Percentiles rank a stretch among this genome's conserved stretches.
These are phyloP conservation scores for Thermothielavioides terrestris DNA, from an alignment of 495 filamentous ascomycete genomes.

Conservation along the genomic window DNA sequence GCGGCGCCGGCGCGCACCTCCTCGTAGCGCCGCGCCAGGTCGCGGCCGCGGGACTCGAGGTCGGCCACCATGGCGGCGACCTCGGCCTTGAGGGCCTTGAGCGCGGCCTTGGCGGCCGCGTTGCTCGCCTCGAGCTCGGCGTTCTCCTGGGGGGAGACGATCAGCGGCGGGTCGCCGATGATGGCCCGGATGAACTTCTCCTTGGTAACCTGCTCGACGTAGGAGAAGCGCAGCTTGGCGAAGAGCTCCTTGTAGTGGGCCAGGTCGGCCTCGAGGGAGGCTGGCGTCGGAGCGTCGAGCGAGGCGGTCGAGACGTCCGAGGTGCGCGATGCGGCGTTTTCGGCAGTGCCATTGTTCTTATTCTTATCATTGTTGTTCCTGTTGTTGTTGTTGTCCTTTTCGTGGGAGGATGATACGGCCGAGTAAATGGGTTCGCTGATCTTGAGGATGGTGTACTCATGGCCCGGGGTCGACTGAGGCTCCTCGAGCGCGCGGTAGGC, in stretches of 20 bases:
- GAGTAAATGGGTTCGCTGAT: slow-evolving; percentile 64
- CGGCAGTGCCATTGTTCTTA: slow-evolving; percentile 29
- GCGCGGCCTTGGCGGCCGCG: slow-evolving; percentile 58
- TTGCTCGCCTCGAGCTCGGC: slow-evolving; percentile 66
- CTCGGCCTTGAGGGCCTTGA: slow-evolving; percentile 71
- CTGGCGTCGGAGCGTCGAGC: slow-evolving; percentile 61
- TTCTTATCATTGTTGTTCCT: slow-evolving; percentile 22
- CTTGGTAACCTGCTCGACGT: slow-evolving; percentile 73
- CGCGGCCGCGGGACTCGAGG: slow-evolving; percentile 59
- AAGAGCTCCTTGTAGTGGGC: slow-evolving; percentile 90
- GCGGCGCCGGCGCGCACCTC: slow-evolving; percentile 52
- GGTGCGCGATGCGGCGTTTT: slow-evolving; percentile 31
- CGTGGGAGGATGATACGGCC: not conserved
- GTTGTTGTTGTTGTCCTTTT: slow-evolving; percentile 28
- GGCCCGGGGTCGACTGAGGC: slow-evolving; percentile 30
- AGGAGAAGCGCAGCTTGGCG: slow-evolving; percentile 92
- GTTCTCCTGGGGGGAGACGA: slow-evolving; percentile 77
- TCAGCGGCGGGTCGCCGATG: slow-evolving; percentile 76
- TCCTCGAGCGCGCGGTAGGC: slow-evolving; percentile 24
- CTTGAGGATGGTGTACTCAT: slow-evolving; percentile 62
- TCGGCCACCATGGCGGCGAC: slow-evolving; percentile 63
- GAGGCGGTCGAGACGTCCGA: slow-evolving; percentile 63
- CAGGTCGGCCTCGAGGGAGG: slow-evolving; percentile 75
- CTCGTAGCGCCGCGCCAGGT: slow-evolving; percentile 52
- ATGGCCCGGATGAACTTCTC: slow-evolving; percentile 71